A percentile compares a stretch with the other conserved stretches of the same genome.
Conservation (phyloP, 352 stramenopile genomes). For the Aphanomyces euteiches region DNA sequence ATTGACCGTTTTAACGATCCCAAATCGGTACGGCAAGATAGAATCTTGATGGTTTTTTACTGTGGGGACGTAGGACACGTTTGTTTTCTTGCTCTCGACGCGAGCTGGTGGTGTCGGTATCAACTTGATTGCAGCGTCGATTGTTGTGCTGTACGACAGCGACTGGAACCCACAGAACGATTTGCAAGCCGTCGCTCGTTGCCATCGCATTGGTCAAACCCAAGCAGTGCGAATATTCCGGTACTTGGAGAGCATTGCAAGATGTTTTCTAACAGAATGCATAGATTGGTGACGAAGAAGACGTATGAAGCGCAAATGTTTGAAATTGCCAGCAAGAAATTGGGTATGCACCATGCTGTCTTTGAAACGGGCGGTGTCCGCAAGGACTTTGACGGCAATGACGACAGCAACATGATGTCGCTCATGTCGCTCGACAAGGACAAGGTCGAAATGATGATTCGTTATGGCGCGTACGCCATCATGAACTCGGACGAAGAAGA, state of each 20-base stretch:
- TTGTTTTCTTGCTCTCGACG: conserved; percentile 96
- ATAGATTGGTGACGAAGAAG: conserved; percentile 94
- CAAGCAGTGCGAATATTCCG: conserved; percentile 99
- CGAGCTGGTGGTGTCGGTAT: conserved; percentile 96
- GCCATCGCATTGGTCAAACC: conserved; percentile 99
- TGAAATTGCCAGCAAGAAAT: conserved; percentile 97
- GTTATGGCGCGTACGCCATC: conserved; percentile 95
- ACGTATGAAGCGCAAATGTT: conserved; percentile 99
- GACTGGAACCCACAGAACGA: conserved; percentile 99
- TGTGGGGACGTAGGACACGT: conserved; percentile 66
- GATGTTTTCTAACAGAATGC: neutral
- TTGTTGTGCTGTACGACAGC: conserved; percentile 89
- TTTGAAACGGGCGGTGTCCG: conserved; percentile 92
- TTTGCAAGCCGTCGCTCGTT: conserved; percentile 96
- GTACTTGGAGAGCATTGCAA: neutral
- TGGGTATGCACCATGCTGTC: conserved; percentile 98
- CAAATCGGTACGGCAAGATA: conserved; percentile 39
- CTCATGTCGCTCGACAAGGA: conserved; percentile 93
- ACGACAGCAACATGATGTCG: conserved; percentile 90
- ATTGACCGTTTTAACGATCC: conserved; percentile 98
- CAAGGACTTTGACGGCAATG: conserved; percentile 92
- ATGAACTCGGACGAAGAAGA: conserved; percentile 95
- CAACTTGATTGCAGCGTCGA: conserved; percentile 90
- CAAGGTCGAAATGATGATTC: conserved; percentile 98
- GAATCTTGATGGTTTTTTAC: neutral